Evolutionary conservation across 768 basidiomycete species (phyloP).

Genomic region (Phaeolepiota aurea): DNA sequence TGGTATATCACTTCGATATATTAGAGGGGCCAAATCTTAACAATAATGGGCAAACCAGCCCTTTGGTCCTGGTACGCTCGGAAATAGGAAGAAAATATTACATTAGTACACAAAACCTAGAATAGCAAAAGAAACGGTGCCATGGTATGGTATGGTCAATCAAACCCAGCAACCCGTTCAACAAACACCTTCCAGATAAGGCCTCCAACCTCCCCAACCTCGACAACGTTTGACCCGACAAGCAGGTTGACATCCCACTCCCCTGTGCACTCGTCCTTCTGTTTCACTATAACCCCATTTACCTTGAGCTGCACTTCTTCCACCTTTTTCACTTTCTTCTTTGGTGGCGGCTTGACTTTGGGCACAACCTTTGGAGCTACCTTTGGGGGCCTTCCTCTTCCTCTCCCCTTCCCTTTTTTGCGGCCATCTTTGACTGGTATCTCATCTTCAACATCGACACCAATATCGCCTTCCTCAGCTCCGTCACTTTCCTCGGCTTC

Average conservation of each 20-base stretch:
- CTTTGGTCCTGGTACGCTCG: neutral
- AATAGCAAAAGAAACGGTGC: too few species aligned
- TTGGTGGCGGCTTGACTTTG: slow-evolving; percentile 20
- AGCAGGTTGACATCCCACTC: slow-evolving; percentile 59
- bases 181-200: slow-evolving; percentile 65
- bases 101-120: neutral
- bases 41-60: too few species aligned
- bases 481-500: slow-evolving; percentile 51
- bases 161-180: slow-evolving; percentile 28
- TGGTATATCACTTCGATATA: too few species aligned
- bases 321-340: slow-evolving; percentile 38
- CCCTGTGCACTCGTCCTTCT: slow-evolving; percentile 34
- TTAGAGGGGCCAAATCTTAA: too few species aligned
- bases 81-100: too few species aligned
- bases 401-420: slow-evolving; percentile 29
- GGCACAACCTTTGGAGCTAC: slow-evolving; percentile 17
- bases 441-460: slow-evolving; percentile 31
- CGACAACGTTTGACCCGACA: slow-evolving; percentile 53
- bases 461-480: slow-evolving; percentile 35
- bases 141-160: too few species aligned
- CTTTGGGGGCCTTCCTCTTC: slow-evolving; percentile 28
- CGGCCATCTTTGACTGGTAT: slow-evolving; percentile 32
- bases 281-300: slow-evolving; percentile 45
- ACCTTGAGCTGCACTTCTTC: slow-evolving; percentile 57
- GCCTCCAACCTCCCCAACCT: slow-evolving; percentile 67